A percentile compares a stretch with the other conserved stretches of the same genome.
Evolutionary conservation across 2,329 filamentous ascomycete genomes (phyloP).

Genomic region (Colletotrichum sp.): DNA sequence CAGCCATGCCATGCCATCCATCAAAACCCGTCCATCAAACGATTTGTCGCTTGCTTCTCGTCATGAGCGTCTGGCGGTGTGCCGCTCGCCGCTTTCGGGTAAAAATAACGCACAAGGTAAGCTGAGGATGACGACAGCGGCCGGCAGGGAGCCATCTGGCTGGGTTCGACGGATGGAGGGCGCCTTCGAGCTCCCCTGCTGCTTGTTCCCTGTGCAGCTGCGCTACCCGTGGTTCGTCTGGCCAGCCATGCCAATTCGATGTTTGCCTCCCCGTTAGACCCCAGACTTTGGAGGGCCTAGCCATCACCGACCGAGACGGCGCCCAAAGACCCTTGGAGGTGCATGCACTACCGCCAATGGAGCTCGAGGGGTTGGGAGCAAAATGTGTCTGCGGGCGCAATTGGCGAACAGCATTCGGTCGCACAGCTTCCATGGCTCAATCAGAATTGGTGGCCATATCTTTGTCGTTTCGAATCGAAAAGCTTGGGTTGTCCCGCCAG

Average conservation of each 20-base stretch:
- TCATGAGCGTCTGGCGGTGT: constrained; percentile 1
- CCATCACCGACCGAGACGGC: not conserved
- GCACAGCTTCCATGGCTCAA: not conserved
- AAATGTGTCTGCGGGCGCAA: not conserved
- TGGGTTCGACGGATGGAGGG: not conserved
- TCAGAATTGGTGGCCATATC: not conserved
- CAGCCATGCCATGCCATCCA: not conserved
- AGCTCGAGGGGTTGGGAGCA: not conserved
- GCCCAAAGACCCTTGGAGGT: not conserved
- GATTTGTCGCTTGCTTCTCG: not conserved
- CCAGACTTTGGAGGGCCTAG: not conserved
- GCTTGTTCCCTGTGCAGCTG: not conserved
- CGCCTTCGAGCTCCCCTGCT: not conserved
- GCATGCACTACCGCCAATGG: not conserved
- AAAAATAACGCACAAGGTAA: not conserved
- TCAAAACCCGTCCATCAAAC: not conserved
- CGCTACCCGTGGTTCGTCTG: not conserved
- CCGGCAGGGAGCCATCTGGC: not conserved
- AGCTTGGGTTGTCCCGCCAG: not conserved
- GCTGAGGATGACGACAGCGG: constrained; percentile 12
- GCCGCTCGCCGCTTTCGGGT: not conserved
- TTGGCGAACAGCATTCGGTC: not conserved
- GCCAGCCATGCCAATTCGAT: not conserved
- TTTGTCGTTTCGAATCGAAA: not conserved
- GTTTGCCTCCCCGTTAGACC: not conserved